Base-by-base conservation (phyloP, 176 grass and related monocot species). In the bread wheat (Triticum aestivum) region DNA sequence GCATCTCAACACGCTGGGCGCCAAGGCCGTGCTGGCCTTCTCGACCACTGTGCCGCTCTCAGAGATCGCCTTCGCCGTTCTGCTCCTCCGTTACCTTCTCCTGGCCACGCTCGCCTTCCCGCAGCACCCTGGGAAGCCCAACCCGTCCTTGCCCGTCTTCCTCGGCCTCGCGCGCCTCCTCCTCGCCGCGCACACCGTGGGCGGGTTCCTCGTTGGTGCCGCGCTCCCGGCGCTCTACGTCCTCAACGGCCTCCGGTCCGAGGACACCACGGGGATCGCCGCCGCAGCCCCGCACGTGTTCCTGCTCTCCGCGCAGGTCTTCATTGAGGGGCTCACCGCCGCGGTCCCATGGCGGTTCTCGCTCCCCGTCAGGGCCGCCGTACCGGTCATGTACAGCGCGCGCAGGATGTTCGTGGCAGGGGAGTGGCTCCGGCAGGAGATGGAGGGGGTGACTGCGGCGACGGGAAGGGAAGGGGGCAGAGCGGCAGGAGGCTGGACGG, bases 241-340 rank as follows among this genome's bases (percentile, higher is more conserved):
- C 87, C 77, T 92, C 62, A 81, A 89, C 69, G 88, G 95, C 27
- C 84, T 93, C 85, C 85, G 90, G 7, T 9, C 85, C 9, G 80
- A 81, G 3, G 93, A 98, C 70, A 90, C 73, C 12, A 63, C 75
- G 4, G 88, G 80, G 0, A 78, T 95, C 24, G 67, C 63, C 45
- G 87, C 79, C 23, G 87, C 91, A 1, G 77, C 89, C 0, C 95
- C 93, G 65, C 93, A 98, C 86, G 83, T 89, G 37, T 98, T 98
- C 85, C 91, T 98, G 68, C 88, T 95, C 61, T 41, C 87, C 47
- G 67, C 89, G 39, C 95, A 98, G 91, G 88, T 92, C n/a, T 95
- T 98, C 80, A 85, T 91, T 6, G 89, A 98, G 93, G 91, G 93
- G 73, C 6, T 98, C 62, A 58, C 71, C 1, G 81, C 87, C 3